Base-by-base conservation (phyloP, 768 basidiomycete genomes). In the Suillus fuscotomentosus region DNA sequence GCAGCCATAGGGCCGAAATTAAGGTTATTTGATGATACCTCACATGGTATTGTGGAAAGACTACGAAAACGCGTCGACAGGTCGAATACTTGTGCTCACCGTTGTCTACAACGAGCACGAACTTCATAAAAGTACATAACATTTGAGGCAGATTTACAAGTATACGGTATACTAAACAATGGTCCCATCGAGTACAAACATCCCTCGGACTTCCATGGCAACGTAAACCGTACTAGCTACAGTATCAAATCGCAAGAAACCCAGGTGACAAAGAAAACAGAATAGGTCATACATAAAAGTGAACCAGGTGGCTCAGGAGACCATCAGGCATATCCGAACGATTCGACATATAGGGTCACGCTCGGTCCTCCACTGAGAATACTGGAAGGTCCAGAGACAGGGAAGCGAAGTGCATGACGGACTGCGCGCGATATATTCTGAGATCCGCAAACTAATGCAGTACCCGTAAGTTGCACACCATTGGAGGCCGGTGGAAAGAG, bases 391-490 rank as follows among this genome's bases (percentile, higher is more conserved):
- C 74, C 72, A 31, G 73, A 72, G 17, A 79, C 71, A 6, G 79
- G 78, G 15, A 73, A 69, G 9, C 81, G 75, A 60, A 87, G 60
- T 2, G 81, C 80, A 0, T 66, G 61, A 5, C 81, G 78, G 31
- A 82, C 83, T 1, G 75, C 70, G 24, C 72, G 67, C 1, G 80
- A 72, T 13, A 86, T 64, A 3, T 74, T 71, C 27, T 76, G 75
- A 0, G 83, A 79, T 2, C 86, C 86, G 59, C 85, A 87, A 1
- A 86, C 85, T 87, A 15, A 15, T 50, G 20, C 22, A 6, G 13
- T 11, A 50, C 60, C n/a, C 34, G 43, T 50, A 60, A 22, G 9
- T 20, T 17, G 24, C 41, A 15, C 39, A 63, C 34, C n/a, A 20
- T 20, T 31, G 8, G 20, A 31, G 15, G 7, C 13, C 14, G 31